phyloP scores from a whole-genome alignment of 2,329 filamentous ascomycete species.

The Whalleya microplaca region DNA sequence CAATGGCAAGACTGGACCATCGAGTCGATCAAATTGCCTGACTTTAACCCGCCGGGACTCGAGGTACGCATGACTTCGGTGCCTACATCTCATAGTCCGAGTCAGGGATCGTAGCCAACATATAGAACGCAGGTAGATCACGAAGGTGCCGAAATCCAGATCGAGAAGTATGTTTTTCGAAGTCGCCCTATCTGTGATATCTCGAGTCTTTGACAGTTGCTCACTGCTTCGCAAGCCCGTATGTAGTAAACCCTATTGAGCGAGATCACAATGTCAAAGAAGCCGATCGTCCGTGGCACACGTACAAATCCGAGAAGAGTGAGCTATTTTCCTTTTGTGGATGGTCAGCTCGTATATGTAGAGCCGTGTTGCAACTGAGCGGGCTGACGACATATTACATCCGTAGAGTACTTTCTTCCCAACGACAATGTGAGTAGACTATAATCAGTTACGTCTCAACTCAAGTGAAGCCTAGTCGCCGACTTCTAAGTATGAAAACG shows the following conservation, averaged over 20 bases:
- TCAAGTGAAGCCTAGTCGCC: not conserved
- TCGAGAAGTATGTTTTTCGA: not conserved
- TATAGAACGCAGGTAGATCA: not conserved
- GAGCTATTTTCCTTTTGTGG: not conserved
- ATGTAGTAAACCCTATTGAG: slow-evolving; percentile 4
- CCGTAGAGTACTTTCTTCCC: slow-evolving; percentile 14
- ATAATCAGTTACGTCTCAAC: not conserved
- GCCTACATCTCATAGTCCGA: not conserved
- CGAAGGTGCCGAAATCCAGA: not conserved
- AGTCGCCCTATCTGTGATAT: not conserved
- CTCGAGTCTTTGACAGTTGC: not conserved
- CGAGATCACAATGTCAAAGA: slow-evolving; percentile 1
- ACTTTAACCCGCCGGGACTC: slow-evolving; percentile 7
- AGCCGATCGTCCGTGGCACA: slow-evolving; percentile 1
- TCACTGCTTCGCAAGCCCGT: not conserved
- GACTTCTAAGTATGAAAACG: not conserved
- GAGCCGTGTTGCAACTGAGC: too few species aligned
- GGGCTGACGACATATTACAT: not conserved
- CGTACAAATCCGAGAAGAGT: slow-evolving; percentile 1
- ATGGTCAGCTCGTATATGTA: too few species aligned
- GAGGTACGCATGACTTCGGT: slow-evolving; percentile 3
- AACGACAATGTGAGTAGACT: slow-evolving; percentile 6
- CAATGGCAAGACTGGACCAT: slow-evolving; percentile 4
- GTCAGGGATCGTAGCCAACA: not conserved
- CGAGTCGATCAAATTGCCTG: slow-evolving; percentile 2